Conservation (phyloP, 257 asterid species). For the Eustoma russellianum region DNA sequence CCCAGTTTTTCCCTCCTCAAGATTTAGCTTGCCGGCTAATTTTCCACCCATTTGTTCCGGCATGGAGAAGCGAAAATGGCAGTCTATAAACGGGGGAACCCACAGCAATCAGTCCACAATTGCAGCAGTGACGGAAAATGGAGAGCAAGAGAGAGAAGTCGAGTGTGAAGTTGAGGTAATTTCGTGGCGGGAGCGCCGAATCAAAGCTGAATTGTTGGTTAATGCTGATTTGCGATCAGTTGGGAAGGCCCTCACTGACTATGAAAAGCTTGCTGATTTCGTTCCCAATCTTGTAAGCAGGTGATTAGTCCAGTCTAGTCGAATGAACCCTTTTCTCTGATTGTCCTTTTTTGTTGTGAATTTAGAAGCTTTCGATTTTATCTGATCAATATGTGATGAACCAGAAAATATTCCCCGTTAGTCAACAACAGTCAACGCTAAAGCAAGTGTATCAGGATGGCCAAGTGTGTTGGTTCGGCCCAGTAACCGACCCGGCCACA, state of each 20-base stretch:
- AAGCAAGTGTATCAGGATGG: no score
- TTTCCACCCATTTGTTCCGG: slow-evolving; percentile 1
- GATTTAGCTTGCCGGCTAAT: neutral
- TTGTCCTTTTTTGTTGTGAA: neutral
- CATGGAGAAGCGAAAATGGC: slow-evolving; percentile 7
- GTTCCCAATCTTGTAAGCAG: slow-evolving; percentile 88
- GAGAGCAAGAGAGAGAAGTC: slow-evolving; percentile 29
- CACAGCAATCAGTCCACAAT: slow-evolving; percentile 6
- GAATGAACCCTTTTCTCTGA: neutral
- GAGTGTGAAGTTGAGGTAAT: slow-evolving; percentile 73
- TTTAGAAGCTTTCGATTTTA: neutral
- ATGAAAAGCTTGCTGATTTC: slow-evolving; percentile 93
- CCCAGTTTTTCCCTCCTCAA: neutral
- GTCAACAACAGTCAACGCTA: no score
- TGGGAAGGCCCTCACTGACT: slow-evolving; percentile 86
- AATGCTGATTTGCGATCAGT: slow-evolving; percentile 62
- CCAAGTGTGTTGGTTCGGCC: no score
- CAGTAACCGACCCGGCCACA: no score
- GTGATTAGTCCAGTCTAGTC: slow-evolving; percentile 15
- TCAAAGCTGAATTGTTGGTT: slow-evolving; percentile 62
- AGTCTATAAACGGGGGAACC: neutral
- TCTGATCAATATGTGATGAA: neutral
- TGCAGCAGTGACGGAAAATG: slow-evolving; percentile 1
- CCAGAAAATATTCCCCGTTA: no score
- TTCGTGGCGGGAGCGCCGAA: slow-evolving; percentile 86